Evolutionary conservation across 495 filamentous ascomycete species (phyloP).

Genomic region (Xylaria venustula): DNA sequence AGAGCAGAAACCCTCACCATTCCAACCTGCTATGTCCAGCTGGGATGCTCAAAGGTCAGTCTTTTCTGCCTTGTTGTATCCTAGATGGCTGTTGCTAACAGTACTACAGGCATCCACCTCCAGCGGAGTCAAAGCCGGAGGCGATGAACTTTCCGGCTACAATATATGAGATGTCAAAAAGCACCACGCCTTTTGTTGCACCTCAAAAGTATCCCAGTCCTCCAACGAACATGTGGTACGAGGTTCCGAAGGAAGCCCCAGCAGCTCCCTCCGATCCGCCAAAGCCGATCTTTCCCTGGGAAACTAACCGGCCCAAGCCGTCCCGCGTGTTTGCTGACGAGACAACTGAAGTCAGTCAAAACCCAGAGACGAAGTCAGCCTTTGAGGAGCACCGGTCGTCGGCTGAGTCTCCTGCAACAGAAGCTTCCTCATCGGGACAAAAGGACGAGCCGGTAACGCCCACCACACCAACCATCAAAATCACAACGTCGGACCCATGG

Average conservation of each 20-base stretch:
- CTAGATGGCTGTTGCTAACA: constrained; percentile 18
- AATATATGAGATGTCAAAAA: constrained; percentile 74
- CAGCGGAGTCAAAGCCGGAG: constrained; percentile 71
- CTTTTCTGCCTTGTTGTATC: neutral
- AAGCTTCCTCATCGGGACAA: constrained; percentile 32
- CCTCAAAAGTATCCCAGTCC: constrained; percentile 76
- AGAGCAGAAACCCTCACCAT: constrained; percentile 31
- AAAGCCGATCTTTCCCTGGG: constrained; percentile 83
- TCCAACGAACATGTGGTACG: constrained; percentile 80
- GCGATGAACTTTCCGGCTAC: constrained; percentile 69
- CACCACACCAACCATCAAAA: constrained; percentile 43
- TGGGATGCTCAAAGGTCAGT: constrained; percentile 46
- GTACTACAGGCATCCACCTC: constrained; percentile 65
- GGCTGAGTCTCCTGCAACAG: constrained; percentile 36
- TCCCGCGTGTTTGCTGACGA: constrained; percentile 67
- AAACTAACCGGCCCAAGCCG: constrained; percentile 59
- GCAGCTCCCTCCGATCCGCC: constrained; percentile 56
- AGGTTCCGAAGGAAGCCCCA: constrained; percentile 64
- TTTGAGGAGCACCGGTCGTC: constrained; percentile 20
- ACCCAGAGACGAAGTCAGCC: neutral
- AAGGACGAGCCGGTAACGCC: constrained; percentile 47
- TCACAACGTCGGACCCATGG: constrained; percentile 57
- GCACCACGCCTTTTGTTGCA: constrained; percentile 67
- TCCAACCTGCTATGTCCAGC: constrained; percentile 22
- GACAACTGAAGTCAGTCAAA: constrained; percentile 19